A percentile compares a stretch with the other conserved stretches of the same genome.
Evolutionary conservation across 148 eudicot genomes (phyloP).

Genomic region (Amaranthus hypochondriacus): DNA sequence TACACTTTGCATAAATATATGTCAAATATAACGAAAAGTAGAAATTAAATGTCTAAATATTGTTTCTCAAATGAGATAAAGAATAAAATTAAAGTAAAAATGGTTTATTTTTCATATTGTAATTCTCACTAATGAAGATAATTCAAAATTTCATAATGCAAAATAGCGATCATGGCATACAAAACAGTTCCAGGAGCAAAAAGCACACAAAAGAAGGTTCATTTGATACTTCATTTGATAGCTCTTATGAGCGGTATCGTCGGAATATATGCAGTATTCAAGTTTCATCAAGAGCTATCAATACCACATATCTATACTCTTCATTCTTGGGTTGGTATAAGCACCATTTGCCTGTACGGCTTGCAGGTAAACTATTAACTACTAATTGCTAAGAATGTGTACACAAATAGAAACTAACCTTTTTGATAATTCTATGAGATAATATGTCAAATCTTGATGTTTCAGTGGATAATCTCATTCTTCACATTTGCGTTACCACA

Average conservation of each 20-base stretch:
- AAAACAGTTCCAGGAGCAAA: constrained; percentile 37
- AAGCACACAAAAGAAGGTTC: constrained; percentile 32
- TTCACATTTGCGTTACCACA: constrained; percentile 43
- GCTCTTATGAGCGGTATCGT: constrained; percentile 39
- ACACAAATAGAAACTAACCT: not conserved
- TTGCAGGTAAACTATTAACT: constrained; percentile 36
- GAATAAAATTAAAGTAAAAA: too few relatives aligned
- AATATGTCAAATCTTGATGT: not conserved
- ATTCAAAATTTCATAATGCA: not conserved
- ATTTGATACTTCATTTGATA: constrained; percentile 37
- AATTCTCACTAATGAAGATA: not conserved
- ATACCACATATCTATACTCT: constrained; percentile 39
- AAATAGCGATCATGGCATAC: constrained; percentile 48
- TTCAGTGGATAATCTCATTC: constrained; percentile 41
- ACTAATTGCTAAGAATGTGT: too few relatives aligned
- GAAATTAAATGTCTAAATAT: too few relatives aligned
- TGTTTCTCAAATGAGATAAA: too few relatives aligned
- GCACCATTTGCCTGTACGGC: constrained; percentile 40
- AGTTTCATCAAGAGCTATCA: constrained; percentile 34
- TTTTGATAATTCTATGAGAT: not conserved
- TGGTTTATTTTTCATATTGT: too few relatives aligned
- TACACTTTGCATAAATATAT: too few relatives aligned
- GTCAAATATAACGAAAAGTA: too few relatives aligned
- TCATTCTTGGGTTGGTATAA: constrained; percentile 59
- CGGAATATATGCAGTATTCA: constrained; percentile 52